Evolutionary conservation across 83 land plant species (phyloP).

Genomic region (Picea abies): DNA sequence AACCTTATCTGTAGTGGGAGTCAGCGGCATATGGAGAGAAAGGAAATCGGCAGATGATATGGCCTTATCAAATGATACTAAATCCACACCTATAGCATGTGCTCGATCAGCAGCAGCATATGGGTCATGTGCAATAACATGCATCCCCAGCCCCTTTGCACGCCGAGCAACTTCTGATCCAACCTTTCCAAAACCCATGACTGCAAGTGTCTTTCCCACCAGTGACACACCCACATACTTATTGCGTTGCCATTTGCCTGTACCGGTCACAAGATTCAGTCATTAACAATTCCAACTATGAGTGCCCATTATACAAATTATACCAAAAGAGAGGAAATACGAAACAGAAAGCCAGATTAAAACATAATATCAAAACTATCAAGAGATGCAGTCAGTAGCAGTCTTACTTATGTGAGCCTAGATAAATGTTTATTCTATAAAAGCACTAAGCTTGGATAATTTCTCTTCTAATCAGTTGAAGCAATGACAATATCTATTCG

Average conservation of each 20-base stretch:
- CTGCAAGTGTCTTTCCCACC: constrained; percentile 86
- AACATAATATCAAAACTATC: not conserved
- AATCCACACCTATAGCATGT: constrained; percentile 82
- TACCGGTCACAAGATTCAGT: constrained; percentile 5
- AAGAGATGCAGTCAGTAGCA: not conserved
- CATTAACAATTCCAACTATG: not conserved
- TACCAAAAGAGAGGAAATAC: not conserved
- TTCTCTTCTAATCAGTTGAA: not conserved
- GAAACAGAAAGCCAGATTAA: not conserved
- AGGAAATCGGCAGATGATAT: constrained; percentile 85
- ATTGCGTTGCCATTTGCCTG: constrained; percentile 88
- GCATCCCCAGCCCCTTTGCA: constrained; percentile 92
- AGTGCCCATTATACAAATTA: not conserved
- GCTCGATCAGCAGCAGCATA: constrained; percentile 92
- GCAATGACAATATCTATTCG: not conserved
- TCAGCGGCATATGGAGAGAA: constrained; percentile 92
- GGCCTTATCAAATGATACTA: constrained; percentile 82
- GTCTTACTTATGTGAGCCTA: not conserved
- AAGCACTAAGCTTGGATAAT: not conserved
- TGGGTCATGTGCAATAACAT: constrained; percentile 91
- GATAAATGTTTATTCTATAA: not conserved
- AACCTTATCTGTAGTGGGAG: constrained; percentile 68
- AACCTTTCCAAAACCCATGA: constrained; percentile 96
- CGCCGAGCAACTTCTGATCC: constrained; percentile 96
- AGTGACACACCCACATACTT: constrained; percentile 90